Evolutionary conservation across 441 rosid species (phyloP), one percentile per base, ranked within the genome.

Genomic region (Aleurites moluccanus): DNA sequence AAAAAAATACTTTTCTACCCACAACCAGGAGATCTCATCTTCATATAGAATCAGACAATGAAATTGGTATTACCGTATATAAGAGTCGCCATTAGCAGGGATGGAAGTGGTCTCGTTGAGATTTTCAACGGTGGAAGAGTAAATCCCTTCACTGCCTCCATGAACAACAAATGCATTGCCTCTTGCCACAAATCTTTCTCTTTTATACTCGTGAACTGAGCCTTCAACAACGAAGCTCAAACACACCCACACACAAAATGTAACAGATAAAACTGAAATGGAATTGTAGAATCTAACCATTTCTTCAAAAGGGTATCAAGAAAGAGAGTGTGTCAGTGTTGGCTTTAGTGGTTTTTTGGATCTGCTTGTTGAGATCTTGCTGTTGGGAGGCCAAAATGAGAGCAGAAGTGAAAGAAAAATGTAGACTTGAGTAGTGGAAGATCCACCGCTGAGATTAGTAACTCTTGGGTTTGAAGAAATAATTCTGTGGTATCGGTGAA

Each of bases 141-240:
- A 95, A 80, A 95, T 88, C 78, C 96, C 96, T 81, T 92, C 99
- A 70, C 91, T 95, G 64, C 99, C 98, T 10, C 94, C 98, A 79
- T 95, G 94, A 77, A 92, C 86, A 63, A 93, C 93, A 78, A 86
- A 93, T 61, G 97, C 98, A 82, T 95, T 91, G 63, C 99, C 97
- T 87, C 85, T 95, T 47, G 86, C 73, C 44, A 84, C 87, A 84
- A 95, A 95, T 75, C 76, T 88, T 70, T 89, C 94, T 47, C 82
- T 88, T 49, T 73, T 86, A 80, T 93, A 95, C 84, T 91, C 93
- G 62, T 95, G 98, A 78, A 95, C 88, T 56, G 98, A 95, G 53
- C 91, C 96, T 76, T 89, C 78, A 18, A 77, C 75, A 44, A 79
- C 61, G 23, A 73, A 81, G 63, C 75, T 73, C 63, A 79, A 40